Percentiles rank a stretch among this genome's conserved stretches.
phyloP scores from a whole-genome alignment of 2,329 filamentous ascomycete genomes.

The Dothideomycetes sp. region DNA sequence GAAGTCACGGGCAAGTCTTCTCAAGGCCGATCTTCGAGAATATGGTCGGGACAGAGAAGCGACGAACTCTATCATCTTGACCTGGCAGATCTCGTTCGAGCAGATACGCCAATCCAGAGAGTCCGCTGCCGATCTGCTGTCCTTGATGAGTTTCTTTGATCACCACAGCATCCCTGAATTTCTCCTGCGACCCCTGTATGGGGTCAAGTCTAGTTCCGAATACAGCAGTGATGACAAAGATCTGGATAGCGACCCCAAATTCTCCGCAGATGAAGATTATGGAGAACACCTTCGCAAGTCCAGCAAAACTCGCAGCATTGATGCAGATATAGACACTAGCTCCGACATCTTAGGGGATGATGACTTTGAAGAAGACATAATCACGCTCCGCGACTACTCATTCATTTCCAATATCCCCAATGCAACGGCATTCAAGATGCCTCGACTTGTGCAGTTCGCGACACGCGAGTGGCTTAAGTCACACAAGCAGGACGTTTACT shows the following conservation, averaged over 20 bases:
- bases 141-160: constrained; percentile 3
- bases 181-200: not conserved
- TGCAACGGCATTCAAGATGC: constrained; percentile 18
- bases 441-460: constrained; percentile 26
- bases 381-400: not conserved
- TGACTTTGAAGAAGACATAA: not conserved
- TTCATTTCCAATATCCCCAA: not conserved
- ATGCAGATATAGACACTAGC: not conserved
- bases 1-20: constrained; percentile 14
- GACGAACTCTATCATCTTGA: constrained; percentile 17
- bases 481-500: constrained; percentile 4
- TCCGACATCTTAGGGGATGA: not conserved
- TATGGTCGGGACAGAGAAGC: constrained; percentile 15
- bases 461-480: constrained; percentile 23
- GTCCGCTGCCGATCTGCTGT: constrained; percentile 10
- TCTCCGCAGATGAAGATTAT: too few relatives aligned
- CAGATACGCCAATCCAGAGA: constrained; percentile 12
- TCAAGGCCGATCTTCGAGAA: constrained; percentile 4
- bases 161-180: constrained; percentile 1
- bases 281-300: too few relatives aligned
- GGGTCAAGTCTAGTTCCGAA: too few relatives aligned
- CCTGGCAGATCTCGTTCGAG: constrained; percentile 22
- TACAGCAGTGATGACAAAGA: too few relatives aligned
- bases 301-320: not conserved
- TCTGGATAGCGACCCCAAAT: too few relatives aligned